Conservation (phyloP, 1,284 basidiomycete species). For the Cryptococcus deneoformans region DNA sequence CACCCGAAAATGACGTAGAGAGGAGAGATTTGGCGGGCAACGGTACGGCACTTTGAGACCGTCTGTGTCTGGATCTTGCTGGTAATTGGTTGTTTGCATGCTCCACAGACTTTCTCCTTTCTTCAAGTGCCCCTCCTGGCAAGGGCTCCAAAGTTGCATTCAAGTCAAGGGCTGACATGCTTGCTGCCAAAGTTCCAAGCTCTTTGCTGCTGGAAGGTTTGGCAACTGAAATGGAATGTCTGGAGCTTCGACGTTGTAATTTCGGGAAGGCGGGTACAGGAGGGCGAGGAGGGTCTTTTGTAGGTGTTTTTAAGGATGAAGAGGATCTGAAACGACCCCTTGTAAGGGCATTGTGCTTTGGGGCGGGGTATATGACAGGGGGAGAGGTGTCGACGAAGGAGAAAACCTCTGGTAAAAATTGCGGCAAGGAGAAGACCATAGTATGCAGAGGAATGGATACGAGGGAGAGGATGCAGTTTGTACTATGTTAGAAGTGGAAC, state of each 20-base stretch:
- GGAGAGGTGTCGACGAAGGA: slow-evolving; percentile 20
- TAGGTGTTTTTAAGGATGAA: background rate
- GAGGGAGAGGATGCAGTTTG: too few relatives aligned
- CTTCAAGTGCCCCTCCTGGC: slow-evolving; percentile 4
- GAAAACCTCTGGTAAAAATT: slow-evolving; percentile 15
- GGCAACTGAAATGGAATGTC: background rate
- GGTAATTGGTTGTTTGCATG: background rate
- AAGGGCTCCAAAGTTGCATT: slow-evolving; percentile 11
- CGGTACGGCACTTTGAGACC: slow-evolving; percentile 29
- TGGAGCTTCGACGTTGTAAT: background rate
- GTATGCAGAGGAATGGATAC: background rate
- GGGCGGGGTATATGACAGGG: slow-evolving; percentile 20
- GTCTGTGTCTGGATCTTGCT: slow-evolving; percentile 5
- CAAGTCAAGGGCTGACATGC: slow-evolving; percentile 5
- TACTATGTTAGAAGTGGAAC: too few relatives aligned
- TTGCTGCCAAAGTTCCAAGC: slow-evolving; percentile 1
- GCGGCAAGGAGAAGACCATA: slow-evolving; percentile 19
- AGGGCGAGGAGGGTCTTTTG: background rate
- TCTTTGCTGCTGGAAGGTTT: background rate
- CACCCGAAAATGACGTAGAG: background rate
- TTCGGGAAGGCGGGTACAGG: background rate
- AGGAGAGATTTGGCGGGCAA: background rate
- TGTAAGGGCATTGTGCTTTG: slow-evolving; percentile 3
- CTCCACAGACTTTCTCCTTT: slow-evolving; percentile 5
- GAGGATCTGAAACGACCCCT: background rate